Percentiles rank a stretch among this genome's conserved stretches.
Evolutionary conservation across 1,139 yeast species (phyloP).

Genomic region (Candida tunisiensis): DNA sequence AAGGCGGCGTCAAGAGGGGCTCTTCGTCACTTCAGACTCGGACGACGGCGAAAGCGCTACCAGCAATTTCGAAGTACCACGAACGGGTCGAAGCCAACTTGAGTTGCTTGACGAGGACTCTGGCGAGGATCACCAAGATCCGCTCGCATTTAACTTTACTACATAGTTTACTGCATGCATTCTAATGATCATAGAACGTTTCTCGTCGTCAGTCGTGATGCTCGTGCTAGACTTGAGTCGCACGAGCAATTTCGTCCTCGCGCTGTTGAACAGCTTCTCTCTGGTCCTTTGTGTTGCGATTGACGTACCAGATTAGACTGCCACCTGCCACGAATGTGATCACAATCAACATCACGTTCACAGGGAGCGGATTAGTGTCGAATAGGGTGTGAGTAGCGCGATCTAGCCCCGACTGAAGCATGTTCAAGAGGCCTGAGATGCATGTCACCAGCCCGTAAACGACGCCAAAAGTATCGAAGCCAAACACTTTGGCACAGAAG

Average conservation of each 20-base stretch:
- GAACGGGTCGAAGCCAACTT: no score
- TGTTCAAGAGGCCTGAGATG: conserved; percentile 61
- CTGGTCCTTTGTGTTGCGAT: conserved; percentile 32
- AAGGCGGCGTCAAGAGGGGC: no score
- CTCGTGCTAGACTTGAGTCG: neutral
- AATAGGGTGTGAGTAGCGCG: conserved; percentile 44
- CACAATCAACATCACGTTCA: conserved; percentile 37
- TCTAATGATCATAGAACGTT: no score
- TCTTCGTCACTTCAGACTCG: no score
- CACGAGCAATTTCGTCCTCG: conserved; percentile 28
- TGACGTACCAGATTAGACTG: conserved; percentile 27
- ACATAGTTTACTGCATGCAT: no score
- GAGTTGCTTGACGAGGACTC: no score
- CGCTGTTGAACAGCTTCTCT: conserved; percentile 36
- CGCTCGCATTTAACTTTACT: no score
- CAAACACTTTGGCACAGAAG: conserved; percentile 83
- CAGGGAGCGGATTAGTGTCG: conserved; percentile 62
- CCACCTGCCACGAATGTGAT: conserved; percentile 40
- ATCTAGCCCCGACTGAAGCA: conserved; percentile 57
- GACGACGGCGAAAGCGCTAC: no score
- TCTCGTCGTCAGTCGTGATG: no score
- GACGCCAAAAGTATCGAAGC: conserved; percentile 81
- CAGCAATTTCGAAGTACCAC: no score
- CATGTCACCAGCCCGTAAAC: conserved; percentile 82
- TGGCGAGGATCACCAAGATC: no score